A percentile compares a stretch with the other conserved stretches of the same genome.
Evolutionary conservation across 2,329 filamentous ascomycete genomes (phyloP).

Genomic region (Tolypocladium cylindrosporum): DNA sequence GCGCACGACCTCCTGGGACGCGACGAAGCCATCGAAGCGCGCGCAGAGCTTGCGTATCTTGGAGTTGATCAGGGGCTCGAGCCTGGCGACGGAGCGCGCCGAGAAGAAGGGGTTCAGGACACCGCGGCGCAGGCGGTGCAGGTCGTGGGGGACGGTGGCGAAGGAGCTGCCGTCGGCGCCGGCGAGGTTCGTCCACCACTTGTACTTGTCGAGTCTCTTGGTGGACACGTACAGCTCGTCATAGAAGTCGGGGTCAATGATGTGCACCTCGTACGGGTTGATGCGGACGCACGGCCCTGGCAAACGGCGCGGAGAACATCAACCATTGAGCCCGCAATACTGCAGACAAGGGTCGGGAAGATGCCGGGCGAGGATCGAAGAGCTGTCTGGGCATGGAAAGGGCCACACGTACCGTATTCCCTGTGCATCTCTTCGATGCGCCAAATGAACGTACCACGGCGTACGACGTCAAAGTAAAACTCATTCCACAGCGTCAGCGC

Average conservation of each 20-base stretch:
- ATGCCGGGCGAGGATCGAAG: too few species aligned
- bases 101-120: conserved; percentile 34
- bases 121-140: conserved; percentile 28
- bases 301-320: background rate
- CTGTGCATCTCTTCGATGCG: conserved; percentile 2
- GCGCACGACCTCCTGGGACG: conserved; percentile 5
- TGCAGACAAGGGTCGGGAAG: too few species aligned
- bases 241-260: conserved; percentile 18
- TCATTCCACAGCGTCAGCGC: conserved; percentile 1
- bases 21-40: conserved; percentile 1
- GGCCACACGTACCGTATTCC: background rate
- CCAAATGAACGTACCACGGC: conserved; percentile 1
- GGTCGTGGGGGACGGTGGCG: conserved; percentile 24
- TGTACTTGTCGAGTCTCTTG: conserved; percentile 6
- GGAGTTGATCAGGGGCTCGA: conserved; percentile 25
- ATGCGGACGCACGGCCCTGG: conserved; percentile 21
- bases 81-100: conserved; percentile 20
- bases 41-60: conserved; percentile 17
- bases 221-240: conserved; percentile 13
- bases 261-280: conserved; percentile 19
- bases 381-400: too few species aligned
- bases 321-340: background rate
- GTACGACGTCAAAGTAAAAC: conserved; percentile 4
- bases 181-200: conserved; percentile 5
- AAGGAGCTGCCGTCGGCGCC: conserved; percentile 12